These are phyloP conservation scores for Komagataella populi DNA, from an alignment of 805 yeast species.

Conservation along the genomic window DNA sequence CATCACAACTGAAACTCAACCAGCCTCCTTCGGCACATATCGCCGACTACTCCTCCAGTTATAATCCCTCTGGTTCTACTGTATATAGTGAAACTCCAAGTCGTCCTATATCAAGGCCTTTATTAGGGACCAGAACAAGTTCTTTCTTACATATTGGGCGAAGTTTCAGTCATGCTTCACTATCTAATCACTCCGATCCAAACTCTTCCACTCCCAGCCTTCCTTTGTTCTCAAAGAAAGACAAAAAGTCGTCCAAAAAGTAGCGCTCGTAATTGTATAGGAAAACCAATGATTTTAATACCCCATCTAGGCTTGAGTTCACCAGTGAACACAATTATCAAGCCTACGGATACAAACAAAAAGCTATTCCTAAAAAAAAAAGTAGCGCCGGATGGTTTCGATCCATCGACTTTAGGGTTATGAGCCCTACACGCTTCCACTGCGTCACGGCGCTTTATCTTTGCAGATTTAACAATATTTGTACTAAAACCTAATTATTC, in stretches of 20 bases:
- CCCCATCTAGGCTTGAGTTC: too few species aligned
- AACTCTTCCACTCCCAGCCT: background rate
- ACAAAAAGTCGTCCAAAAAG: background rate
- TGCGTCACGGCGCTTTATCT: constrained; percentile 83
- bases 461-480: background rate
- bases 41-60: background rate
- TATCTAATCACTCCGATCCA: background rate
- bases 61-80: background rate
- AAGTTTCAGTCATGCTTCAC: background rate
- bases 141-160: background rate
- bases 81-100: background rate
- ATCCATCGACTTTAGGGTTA: constrained; percentile 97
- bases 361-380: constrained; percentile 15
- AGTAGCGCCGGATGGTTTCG: constrained; percentile 91
- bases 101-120: background rate
- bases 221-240: background rate
- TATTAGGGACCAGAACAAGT: background rate
- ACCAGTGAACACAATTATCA: too few species aligned
- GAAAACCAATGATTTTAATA: background rate
- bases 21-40: background rate
- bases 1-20: background rate
- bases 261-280: too few species aligned
- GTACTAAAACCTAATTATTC: background rate
- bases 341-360: too few species aligned
- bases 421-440: constrained; percentile 99